Base-by-base conservation (phyloP, 2,329 filamentous ascomycete genomes). In the Huntiella savannae region DNA sequence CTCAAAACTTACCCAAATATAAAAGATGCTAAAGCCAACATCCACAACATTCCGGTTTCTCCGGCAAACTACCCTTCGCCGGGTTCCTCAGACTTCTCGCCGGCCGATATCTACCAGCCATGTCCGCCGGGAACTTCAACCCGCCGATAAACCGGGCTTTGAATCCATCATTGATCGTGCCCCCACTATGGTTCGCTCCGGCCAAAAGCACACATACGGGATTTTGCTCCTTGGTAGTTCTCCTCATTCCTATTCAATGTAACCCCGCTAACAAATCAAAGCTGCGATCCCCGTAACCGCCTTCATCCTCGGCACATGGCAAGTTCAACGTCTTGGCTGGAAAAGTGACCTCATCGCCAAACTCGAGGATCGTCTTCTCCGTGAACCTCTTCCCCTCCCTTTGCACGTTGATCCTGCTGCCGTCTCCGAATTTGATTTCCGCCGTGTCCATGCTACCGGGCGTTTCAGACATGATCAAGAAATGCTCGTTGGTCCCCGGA, bases 401-500 rank as follows among this genome's bases (percentile, higher is more conserved):
- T 79, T 85, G 2, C 72, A 75, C 46, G 70, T 98, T 52, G 86
- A 96, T 59, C 80, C 84, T 0, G 65, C 69, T n/a, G 85, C 80
- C 7, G 71, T 95, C 54, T 67, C 76, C 53, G 85, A 93, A 34
- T 98, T 98, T 60, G 88, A 98, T 61, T 95, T 88, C 64, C 74
- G 91, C 50, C 74, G 84, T 47, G 82, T 98, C 43, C 72, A 75
- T 52, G 80, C 85, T 8, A 74, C 67, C 0, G 91, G 91, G 7
- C 66, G 62, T 47, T 77, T 85, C 54, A 68, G 82, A 35, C 91
- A 98, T 62, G 87, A 95, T 59, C 76, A 82, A 59, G 91, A 98
- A 67, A 98, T 98, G 87, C 69, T 98, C 45, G 77, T 98, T 50
- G 91, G 91, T 1, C 91, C 91, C 48, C 76, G 91, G 41, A 76